Base-by-base conservation (phyloP, 306 rosid species). In the Coriaria nepalensis region DNA sequence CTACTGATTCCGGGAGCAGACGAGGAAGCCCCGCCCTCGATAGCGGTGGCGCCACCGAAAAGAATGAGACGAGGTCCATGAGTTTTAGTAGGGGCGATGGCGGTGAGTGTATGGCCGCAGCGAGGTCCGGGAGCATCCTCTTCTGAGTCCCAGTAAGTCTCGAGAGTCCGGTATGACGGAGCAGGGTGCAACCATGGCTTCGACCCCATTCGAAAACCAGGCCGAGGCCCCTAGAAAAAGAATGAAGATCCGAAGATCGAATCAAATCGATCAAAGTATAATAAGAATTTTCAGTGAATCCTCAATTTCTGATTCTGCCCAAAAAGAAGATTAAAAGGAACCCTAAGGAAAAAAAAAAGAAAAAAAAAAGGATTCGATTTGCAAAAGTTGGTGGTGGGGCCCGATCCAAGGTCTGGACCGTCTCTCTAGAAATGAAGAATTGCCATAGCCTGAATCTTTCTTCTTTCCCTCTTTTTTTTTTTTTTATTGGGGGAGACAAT, bases 101-200 rank as follows among this genome's bases (percentile, higher is more conserved):
- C 82, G 7, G 99, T 92, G 55, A 92, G 88, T 0, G 96, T 85
- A 68, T 92, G 99, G 6, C 37, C 76, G 41, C 96, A 86, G 10
- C 99, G 94, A 33, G 99, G 96, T 5, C 99, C 99, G 35, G 99
- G 99, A 0, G 78, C 79, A 49, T 92, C 96, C 4, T 92, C 94
- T 37, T 86, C 93, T 55, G 76, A 52, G n/a, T 86, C 99, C 99
- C 99, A 92, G 43, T 56, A 68, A 11, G 71, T 56, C 64, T 80
- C 96, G 0, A 79, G 41, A 4, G 69, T 13, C 33, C 83, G 77
- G 62, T 92, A 92, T 32, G 77, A 68, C 10, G 99, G 79, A 68
- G 99, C 99, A 20, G 99, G 99, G 53, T 69, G 37, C 2, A 86
- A 75, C 99, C 94, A 82, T 43, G 93, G 94, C 74, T 85, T 92